Base-by-base conservation (phyloP, 2,329 filamentous ascomycete species). In the Neurospora sp. region DNA sequence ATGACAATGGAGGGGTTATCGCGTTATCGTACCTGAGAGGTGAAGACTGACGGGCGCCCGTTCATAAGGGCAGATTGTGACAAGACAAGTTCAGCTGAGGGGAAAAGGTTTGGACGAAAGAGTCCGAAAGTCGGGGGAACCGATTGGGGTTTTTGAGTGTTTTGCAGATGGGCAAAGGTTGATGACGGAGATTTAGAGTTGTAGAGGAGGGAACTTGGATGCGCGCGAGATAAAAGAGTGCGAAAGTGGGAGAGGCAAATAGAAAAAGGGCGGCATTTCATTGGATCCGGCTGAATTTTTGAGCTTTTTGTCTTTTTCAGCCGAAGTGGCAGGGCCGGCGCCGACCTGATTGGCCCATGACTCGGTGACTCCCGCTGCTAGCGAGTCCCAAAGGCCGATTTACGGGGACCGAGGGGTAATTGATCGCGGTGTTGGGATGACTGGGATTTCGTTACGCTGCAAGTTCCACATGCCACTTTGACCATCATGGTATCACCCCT, bases 11-110 rank as follows among this genome's bases (percentile, higher is more conserved):
- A 28, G 43, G 65, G 57, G 12, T 46, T 62, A 67, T n/a, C 68
- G 41, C 38, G 19, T 33, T 67, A 67, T 81, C 85, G 73, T 90
- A 92, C 91, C 89, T 94, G 91, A 83, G 91, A 94, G 84, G 91
- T 94, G 86, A 93, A 94, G 82, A 90, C 87, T 82, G 91, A 92
- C 83, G 87, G 86, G 87, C 90, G 89, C 86, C 90, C 90, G 90
- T 89, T 91, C 91, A 93, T 93, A 91, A 90, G 89, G 86, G 89
- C 90, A 85, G 85, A 57, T 82, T 85, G 81, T 77, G 62, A 78
- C 70, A 75, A 76, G 74, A 74, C 78, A 79, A 77, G 46, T 74
- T 79, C 76, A 77, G 75, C 71, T 73, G 74, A 72, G 72, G 72
- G 72, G 70, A 73, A 70, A 75, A 71, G 72, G 71, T 70, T 67